Evolutionary conservation across 2,329 filamentous ascomycete species (phyloP).

Genomic region (Paramyrothecium roridum): DNA sequence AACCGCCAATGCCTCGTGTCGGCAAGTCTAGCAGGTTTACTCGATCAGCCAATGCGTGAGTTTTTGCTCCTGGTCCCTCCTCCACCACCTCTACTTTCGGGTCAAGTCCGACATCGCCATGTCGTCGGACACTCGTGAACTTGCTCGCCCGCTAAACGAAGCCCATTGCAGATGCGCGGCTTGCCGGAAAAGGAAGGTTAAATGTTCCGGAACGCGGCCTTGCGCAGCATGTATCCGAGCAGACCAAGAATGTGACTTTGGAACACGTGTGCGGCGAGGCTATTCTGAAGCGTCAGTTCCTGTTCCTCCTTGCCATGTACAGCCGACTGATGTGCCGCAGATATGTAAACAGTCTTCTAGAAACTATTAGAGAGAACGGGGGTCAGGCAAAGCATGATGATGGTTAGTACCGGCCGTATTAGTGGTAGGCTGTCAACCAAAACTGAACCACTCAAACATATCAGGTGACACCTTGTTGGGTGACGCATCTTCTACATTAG

Average conservation of each 20-base stretch:
- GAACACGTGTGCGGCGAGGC: constrained; percentile 11
- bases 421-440: not conserved
- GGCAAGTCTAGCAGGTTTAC: constrained; percentile 1
- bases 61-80: not conserved
- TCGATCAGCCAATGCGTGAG: constrained; percentile 14
- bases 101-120: not conserved
- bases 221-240: constrained; percentile 18
- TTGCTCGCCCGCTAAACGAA: not conserved
- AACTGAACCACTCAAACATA: not conserved
- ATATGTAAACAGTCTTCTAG: constrained; percentile 14
- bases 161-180: constrained; percentile 10
- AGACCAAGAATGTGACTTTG: constrained; percentile 19
- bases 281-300: constrained; percentile 16
- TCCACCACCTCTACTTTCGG: not conserved
- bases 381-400: constrained; percentile 4
- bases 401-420: not conserved
- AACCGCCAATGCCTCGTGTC: too few species aligned
- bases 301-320: not conserved
- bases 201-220: constrained; percentile 21
- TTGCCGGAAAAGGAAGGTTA: constrained; percentile 22
- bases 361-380: constrained; percentile 11
- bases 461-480: not conserved
- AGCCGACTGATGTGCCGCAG: constrained; percentile 2
- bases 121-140: not conserved
- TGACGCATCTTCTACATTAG: not conserved